Percentiles rank a stretch among this genome's conserved stretches.
phyloP scores from a whole-genome alignment of 139 green algal genomes.

The Picochlorum sp. region DNA sequence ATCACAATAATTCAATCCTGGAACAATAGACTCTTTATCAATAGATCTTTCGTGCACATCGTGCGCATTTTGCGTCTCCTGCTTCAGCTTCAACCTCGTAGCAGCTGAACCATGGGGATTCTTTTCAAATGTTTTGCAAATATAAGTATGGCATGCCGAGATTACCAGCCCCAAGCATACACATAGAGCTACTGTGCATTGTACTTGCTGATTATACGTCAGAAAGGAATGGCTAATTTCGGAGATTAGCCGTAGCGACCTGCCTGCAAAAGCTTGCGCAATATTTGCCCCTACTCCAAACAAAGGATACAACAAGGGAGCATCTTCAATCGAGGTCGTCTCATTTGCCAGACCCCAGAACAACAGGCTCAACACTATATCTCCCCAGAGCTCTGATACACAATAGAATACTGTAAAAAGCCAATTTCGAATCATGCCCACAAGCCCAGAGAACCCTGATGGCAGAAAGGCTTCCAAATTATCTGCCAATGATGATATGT shows the following conservation, averaged over 20 bases:
- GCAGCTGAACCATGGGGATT: constrained; percentile 18
- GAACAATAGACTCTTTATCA: constrained; percentile 12
- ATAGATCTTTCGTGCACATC: too few species aligned
- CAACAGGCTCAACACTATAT: constrained; percentile 79
- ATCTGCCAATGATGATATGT: constrained; percentile 45
- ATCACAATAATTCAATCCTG: constrained; percentile 23
- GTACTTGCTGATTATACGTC: constrained; percentile 23
- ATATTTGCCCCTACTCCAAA: constrained; percentile 95
- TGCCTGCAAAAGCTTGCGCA: constrained; percentile 64
- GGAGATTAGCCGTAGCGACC: constrained; percentile 25
- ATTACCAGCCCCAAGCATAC: constrained; percentile 17
- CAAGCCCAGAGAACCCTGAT: constrained; percentile 32
- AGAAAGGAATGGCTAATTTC: constrained; percentile 1
- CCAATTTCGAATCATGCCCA: constrained; percentile 88
- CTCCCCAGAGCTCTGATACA: constrained; percentile 76
- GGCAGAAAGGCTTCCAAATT: constrained; percentile 20
- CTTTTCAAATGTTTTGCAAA: constrained; percentile 24
- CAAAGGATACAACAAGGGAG: constrained; percentile 83
- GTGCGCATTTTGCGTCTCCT: too few species aligned
- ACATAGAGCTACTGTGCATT: constrained; percentile 23
- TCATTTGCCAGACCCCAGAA: constrained; percentile 96
- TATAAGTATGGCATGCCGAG: constrained; percentile 31
- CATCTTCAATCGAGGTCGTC: constrained; percentile 76
- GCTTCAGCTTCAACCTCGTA: neutral
- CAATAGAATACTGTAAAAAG: constrained; percentile 93